These are phyloP conservation scores for Backusella circina DNA, from an alignment of 192 early-diverging fungal species.

Conservation along the genomic window DNA sequence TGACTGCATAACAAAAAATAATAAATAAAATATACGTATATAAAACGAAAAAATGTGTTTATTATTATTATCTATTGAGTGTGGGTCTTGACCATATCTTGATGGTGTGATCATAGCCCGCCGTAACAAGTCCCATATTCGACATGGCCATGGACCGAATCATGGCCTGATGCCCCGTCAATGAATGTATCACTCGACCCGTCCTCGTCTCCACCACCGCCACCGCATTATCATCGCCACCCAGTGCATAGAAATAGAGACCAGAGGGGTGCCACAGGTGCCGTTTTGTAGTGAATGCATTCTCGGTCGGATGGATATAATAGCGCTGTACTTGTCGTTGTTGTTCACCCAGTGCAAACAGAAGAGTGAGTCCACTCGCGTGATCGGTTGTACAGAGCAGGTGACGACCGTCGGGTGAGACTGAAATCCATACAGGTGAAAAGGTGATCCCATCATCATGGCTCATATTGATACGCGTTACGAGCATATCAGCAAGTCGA, in stretches of 20 bases:
- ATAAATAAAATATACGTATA: constrained; percentile 5
- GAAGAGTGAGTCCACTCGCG: constrained; percentile 58
- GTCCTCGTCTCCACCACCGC: constrained; percentile 48
- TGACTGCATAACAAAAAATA: not conserved
- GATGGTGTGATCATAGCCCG: constrained; percentile 60
- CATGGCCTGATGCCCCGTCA: constrained; percentile 55
- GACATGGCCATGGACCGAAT: constrained; percentile 49
- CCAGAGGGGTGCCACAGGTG: constrained; percentile 59
- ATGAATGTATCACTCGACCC: constrained; percentile 39
- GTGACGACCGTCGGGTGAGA: constrained; percentile 52
- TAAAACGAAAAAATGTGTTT: not conserved
- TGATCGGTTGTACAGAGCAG: constrained; percentile 60
- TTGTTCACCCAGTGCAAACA: constrained; percentile 45
- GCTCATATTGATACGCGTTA: constrained; percentile 65
- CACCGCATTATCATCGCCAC: constrained; percentile 55
- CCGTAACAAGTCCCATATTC: constrained; percentile 42
- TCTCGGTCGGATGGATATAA: constrained; percentile 52
- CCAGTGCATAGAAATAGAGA: constrained; percentile 60
- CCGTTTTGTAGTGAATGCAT: constrained; percentile 55
- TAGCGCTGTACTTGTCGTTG: constrained; percentile 53
- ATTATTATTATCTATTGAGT: not conserved
- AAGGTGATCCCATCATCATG: constrained; percentile 74
- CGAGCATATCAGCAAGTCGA: constrained; percentile 34
- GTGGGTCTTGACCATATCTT: constrained; percentile 41
- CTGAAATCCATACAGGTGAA: constrained; percentile 64